These are phyloP conservation scores for Cucurbita pepo DNA, from an alignment of 306 rosid species.

Conservation along the genomic window DNA sequence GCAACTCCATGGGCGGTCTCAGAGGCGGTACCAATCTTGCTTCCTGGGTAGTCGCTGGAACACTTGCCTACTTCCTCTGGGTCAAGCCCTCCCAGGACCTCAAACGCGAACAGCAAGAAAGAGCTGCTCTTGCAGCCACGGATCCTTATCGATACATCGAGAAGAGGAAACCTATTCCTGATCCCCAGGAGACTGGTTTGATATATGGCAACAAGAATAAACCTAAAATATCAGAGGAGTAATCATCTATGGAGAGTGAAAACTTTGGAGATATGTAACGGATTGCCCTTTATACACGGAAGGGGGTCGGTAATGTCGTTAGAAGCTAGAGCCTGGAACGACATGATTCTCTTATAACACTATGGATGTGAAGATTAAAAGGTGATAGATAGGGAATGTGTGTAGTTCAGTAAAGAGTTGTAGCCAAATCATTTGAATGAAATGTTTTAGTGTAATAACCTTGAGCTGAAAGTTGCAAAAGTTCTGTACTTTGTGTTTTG, in stretches of 20 bases:
- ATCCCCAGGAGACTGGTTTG: conserved; percentile 82
- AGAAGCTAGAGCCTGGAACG: neutral
- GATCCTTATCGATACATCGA: conserved; percentile 58
- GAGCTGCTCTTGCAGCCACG: conserved; percentile 50
- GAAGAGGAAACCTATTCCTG: conserved; percentile 74
- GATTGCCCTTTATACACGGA: neutral
- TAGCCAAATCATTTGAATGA: neutral
- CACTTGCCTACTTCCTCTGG: conserved; percentile 90
- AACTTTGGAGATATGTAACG: neutral
- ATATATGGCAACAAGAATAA: conserved; percentile 58
- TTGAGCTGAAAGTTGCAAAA: neutral
- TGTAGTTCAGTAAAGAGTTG: neutral
- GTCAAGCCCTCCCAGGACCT: conserved; percentile 84
- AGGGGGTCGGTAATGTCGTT: neutral
- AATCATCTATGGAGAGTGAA: neutral
- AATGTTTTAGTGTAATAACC: neutral
- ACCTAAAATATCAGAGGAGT: conserved; percentile 21
- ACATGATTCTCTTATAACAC: neutral
- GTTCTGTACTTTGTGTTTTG: neutral
- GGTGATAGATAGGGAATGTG: neutral
- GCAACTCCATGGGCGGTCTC: conserved; percentile 74
- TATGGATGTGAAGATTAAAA: neutral
- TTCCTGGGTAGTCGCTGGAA: conserved; percentile 89
- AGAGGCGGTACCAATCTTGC: conserved; percentile 73
- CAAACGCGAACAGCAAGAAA: conserved; percentile 62